Percentiles rank a stretch among this genome's conserved stretches.
These are phyloP conservation scores for Eutrema heterophyllum DNA, from an alignment of 345 rosid species.

Conservation along the genomic window DNA sequence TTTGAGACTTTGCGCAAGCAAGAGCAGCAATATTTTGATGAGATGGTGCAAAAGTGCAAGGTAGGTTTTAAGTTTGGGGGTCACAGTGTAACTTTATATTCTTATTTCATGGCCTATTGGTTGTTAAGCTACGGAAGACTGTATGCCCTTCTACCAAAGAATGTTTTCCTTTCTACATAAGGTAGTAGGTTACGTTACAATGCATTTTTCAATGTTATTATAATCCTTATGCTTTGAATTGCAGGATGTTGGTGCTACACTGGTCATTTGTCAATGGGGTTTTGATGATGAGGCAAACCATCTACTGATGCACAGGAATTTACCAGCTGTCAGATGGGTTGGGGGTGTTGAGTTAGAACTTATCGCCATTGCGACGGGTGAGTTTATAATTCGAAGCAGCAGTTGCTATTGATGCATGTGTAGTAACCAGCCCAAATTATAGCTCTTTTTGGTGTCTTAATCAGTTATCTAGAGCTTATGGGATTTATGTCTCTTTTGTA, in stretches of 20 bases:
- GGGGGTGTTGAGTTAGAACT: constrained; percentile 98
- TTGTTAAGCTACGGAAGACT: too few species aligned
- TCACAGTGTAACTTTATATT: too few species aligned
- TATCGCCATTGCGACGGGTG: constrained; percentile 94
- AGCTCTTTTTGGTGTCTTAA: background rate
- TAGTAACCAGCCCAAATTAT: background rate
- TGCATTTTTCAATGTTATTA: too few species aligned
- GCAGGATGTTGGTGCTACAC: constrained; percentile 92
- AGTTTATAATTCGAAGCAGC: background rate
- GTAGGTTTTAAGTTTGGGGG: too few species aligned
- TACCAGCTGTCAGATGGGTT: constrained; percentile 98
- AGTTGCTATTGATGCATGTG: background rate
- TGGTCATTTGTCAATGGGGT: constrained; percentile 98
- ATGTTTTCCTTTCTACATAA: too few species aligned
- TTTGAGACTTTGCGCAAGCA: too few species aligned
- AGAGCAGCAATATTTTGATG: too few species aligned
- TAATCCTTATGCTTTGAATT: too few species aligned
- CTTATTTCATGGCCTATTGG: too few species aligned
- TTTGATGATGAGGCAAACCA: constrained; percentile 98
- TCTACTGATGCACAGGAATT: constrained; percentile 78
- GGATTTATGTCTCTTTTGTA: constrained; percentile 7
- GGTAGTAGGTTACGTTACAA: too few species aligned
- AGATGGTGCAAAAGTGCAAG: too few species aligned
- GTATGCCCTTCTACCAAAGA: too few species aligned
- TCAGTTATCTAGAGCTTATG: background rate